A percentile compares a stretch with the other conserved stretches of the same genome.
These are phyloP conservation scores for Oryza meridionalis DNA, from an alignment of 176 grass and related monocot species.

Conservation along the genomic window DNA sequence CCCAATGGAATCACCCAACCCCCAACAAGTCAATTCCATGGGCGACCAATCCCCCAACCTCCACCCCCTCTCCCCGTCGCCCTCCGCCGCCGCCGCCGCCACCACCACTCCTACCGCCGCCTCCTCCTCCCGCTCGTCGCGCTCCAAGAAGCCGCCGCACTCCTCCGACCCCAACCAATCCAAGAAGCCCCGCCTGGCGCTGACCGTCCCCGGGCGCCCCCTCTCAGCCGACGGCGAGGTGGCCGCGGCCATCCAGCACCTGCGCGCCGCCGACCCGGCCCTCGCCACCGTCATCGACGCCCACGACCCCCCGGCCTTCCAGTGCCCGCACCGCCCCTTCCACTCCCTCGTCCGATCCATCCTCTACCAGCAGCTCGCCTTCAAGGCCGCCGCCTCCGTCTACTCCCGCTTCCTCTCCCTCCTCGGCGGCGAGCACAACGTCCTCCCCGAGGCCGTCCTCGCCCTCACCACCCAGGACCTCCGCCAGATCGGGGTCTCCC, in stretches of 20 bases:
- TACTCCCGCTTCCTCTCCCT: conserved; percentile 78
- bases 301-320: conserved; percentile 77
- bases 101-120: conserved; percentile 1
- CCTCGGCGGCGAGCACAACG: conserved; percentile 73
- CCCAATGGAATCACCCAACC: background rate
- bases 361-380: conserved; percentile 94
- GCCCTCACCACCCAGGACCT: conserved; percentile 78
- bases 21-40: conserved; percentile 27
- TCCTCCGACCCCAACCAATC: conserved; percentile 14
- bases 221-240: conserved; percentile 75
- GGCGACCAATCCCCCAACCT: conserved; percentile 46
- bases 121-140: background rate
- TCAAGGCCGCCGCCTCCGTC: conserved; percentile 91
- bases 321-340: conserved; percentile 83
- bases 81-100: conserved; percentile 16
- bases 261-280: conserved; percentile 60
- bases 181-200: conserved; percentile 47
- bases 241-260: conserved; percentile 58
- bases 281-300: conserved; percentile 73
- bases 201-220: conserved; percentile 49
- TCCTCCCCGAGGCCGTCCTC: conserved; percentile 80
- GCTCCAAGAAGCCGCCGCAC: conserved; percentile 34
- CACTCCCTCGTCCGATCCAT: conserved; percentile 92
- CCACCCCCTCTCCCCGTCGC: conserved; percentile 26
- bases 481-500: conserved; percentile 95